phyloP scores from a whole-genome alignment of 441 rosid species.

The Adansonia gregorii region DNA sequence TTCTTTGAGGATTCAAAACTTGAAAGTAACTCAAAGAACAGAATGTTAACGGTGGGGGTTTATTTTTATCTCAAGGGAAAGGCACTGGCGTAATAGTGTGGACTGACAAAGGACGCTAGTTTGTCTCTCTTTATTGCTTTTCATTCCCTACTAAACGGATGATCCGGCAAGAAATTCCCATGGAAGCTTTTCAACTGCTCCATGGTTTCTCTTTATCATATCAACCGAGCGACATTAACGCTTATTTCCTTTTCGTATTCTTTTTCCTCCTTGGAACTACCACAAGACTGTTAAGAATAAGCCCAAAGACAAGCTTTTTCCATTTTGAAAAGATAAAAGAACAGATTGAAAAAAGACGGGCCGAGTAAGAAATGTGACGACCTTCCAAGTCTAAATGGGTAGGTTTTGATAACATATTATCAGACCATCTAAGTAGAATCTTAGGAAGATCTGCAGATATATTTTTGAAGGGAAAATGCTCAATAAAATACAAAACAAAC shows the following conservation, averaged over 20 bases:
- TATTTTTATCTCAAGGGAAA: constrained; percentile 15
- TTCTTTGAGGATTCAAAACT: constrained; percentile 28
- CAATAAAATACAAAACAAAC: constrained; percentile 25
- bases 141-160: constrained; percentile 32
- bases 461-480: constrained; percentile 29
- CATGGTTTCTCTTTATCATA: constrained; percentile 74
- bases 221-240: constrained; percentile 64
- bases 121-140: constrained; percentile 39
- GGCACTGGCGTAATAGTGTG: constrained; percentile 24
- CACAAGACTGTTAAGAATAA: constrained; percentile 41
- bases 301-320: constrained; percentile 30
- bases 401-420: constrained; percentile 32
- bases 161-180: constrained; percentile 63
- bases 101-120: constrained; percentile 45
- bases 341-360: constrained; percentile 26
- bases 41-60: constrained; percentile 17
- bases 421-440: constrained; percentile 40
- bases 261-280: constrained; percentile 58
- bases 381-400: constrained; percentile 41
- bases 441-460: constrained; percentile 28
- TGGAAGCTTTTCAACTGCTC: constrained; percentile 66
- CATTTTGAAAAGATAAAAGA: constrained; percentile 21
- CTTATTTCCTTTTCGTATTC: constrained; percentile 43
- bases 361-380: constrained; percentile 38
- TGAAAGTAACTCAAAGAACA: background rate